Percentiles rank a stretch among this genome's conserved stretches.
Evolutionary conservation across 163 green algal genomes (phyloP).

Genomic region (Trebouxiophyceae sp.): DNA sequence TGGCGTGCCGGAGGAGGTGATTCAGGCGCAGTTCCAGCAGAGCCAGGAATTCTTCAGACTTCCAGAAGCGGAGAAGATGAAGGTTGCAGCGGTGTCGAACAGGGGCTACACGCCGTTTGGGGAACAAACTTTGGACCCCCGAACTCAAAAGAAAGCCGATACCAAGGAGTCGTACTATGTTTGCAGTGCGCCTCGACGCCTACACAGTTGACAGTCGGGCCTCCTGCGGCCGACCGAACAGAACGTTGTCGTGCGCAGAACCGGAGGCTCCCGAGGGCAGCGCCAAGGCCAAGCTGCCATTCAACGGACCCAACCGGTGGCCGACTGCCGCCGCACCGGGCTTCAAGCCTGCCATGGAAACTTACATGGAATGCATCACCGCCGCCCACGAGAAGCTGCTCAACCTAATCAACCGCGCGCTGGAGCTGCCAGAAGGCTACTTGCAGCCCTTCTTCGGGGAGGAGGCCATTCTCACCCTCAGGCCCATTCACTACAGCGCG

Average conservation of each 20-base stretch:
- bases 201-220: neutral
- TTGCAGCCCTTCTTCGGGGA: constrained; percentile 57
- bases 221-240: too few species aligned
- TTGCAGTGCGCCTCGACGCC: neutral
- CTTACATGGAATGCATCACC: constrained; percentile 5
- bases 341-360: constrained; percentile 7
- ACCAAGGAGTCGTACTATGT: constrained; percentile 50
- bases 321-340: constrained; percentile 8
- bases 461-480: constrained; percentile 50
- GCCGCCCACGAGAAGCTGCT: constrained; percentile 22
- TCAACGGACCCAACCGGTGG: constrained; percentile 50
- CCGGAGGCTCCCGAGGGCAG: neutral
- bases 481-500: constrained; percentile 58
- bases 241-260: neutral
- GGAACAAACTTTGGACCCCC: constrained; percentile 74
- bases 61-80: constrained; percentile 52
- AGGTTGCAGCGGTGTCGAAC: constrained; percentile 35
- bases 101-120: constrained; percentile 53
- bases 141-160: constrained; percentile 24
- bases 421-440: constrained; percentile 38
- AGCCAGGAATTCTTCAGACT: constrained; percentile 54
- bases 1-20: constrained; percentile 37
- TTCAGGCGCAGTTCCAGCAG: constrained; percentile 39
- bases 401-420: constrained; percentile 41
- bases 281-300: constrained; percentile 22